phyloP scores from a whole-genome alignment of 176 grass and related monocot genomes.

The Saccharum spontaneum region DNA sequence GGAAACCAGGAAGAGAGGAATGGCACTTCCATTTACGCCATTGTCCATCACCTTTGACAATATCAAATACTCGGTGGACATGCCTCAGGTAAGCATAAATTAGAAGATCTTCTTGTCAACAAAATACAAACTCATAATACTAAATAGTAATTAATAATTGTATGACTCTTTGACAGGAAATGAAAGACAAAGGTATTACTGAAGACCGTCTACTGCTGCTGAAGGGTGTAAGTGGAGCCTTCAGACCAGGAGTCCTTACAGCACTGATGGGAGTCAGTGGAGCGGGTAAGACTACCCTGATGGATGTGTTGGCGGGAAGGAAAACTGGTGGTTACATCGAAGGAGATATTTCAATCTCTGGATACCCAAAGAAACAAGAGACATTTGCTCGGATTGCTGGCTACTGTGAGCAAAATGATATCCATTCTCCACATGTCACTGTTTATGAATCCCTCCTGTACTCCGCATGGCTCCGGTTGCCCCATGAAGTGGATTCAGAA shows the following conservation, averaged over 20 bases:
- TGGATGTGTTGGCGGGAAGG: slow-evolving; percentile 90
- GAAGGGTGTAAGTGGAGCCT: slow-evolving; percentile 87
- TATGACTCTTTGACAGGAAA: slow-evolving; percentile 62
- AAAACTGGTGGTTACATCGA: slow-evolving; percentile 93
- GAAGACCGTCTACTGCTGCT: slow-evolving; percentile 68
- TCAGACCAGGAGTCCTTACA: slow-evolving; percentile 91
- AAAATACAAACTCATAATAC: not conserved
- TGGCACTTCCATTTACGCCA: slow-evolving; percentile 87
- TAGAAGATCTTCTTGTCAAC: not conserved
- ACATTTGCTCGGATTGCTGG: slow-evolving; percentile 92
- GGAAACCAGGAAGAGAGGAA: slow-evolving; percentile 67
- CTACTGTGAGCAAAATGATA: slow-evolving; percentile 96
- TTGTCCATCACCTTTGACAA: slow-evolving; percentile 77
- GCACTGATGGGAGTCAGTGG: slow-evolving; percentile 96
- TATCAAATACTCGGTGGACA: slow-evolving; percentile 85
- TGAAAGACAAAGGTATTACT: slow-evolving; percentile 73
- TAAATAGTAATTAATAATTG: slow-evolving; percentile 18
- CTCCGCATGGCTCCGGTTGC: slow-evolving; percentile 93
- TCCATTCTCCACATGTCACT: slow-evolving; percentile 94
- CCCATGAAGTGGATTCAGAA: slow-evolving; percentile 63
- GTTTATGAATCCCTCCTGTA: slow-evolving; percentile 92
- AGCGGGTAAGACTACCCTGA: slow-evolving; percentile 90
- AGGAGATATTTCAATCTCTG: slow-evolving; percentile 82
- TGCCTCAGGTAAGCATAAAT: slow-evolving; percentile 72
- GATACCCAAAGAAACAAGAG: slow-evolving; percentile 94